A percentile compares a stretch with the other conserved stretches of the same genome.
phyloP scores from a whole-genome alignment of 2,329 filamentous ascomycete genomes.

The Celoporthe dispersa region DNA sequence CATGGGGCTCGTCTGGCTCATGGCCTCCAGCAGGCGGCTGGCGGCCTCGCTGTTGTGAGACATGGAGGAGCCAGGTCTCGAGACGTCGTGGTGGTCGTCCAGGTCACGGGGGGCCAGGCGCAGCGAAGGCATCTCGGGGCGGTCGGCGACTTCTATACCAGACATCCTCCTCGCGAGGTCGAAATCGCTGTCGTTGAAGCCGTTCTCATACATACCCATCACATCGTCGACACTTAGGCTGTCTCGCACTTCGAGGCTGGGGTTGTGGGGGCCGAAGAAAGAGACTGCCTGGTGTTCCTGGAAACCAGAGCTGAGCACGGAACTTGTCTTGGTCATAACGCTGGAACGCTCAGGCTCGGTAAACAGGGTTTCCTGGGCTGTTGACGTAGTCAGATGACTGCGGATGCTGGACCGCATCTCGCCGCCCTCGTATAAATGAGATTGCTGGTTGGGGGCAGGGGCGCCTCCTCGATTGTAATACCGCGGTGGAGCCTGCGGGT shows the following conservation, averaged over 20 bases:
- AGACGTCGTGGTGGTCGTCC: constrained; percentile 31
- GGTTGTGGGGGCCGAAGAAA: constrained; percentile 29
- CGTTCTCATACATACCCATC: constrained; percentile 71
- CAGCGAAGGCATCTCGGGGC: constrained; percentile 16
- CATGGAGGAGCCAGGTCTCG: constrained; percentile 43
- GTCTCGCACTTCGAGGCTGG: constrained; percentile 41
- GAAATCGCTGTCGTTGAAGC: constrained; percentile 58
- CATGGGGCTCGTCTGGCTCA: constrained; percentile 42
- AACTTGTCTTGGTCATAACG: constrained; percentile 78
- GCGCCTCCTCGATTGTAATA: constrained; percentile 25
- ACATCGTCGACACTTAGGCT: constrained; percentile 69
- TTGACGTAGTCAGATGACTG: constrained; percentile 59
- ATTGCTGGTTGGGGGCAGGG: constrained; percentile 31
- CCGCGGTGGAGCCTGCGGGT: constrained; percentile 26
- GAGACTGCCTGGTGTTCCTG: constrained; percentile 28
- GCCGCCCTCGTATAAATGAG: constrained; percentile 56
- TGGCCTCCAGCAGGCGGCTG: constrained; percentile 46
- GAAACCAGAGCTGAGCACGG: constrained; percentile 54
- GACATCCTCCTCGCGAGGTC: constrained; percentile 43
- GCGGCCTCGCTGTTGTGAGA: constrained; percentile 45
- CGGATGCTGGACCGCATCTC: constrained; percentile 61
- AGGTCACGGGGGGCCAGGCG: constrained; percentile 20
- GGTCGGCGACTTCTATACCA: constrained; percentile 25
- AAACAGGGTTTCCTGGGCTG: constrained; percentile 58
- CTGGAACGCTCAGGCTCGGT: constrained; percentile 77